A percentile compares a stretch with the other conserved stretches of the same genome.
phyloP scores from a whole-genome alignment of 352 stramenopile genomes.

The Globisporangium irregulare region DNA sequence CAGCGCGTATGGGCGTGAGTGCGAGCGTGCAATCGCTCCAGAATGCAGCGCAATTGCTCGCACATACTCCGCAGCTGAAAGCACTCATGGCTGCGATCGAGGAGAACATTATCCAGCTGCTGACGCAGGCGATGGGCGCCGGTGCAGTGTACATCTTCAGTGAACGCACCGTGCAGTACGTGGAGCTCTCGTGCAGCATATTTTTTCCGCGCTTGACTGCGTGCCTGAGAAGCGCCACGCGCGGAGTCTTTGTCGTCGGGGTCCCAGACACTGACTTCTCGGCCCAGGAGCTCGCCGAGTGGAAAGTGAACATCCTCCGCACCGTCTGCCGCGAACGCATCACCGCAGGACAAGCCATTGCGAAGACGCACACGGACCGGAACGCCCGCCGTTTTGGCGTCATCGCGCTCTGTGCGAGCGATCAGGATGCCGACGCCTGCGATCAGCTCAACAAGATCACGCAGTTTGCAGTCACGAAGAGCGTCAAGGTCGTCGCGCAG shows the following conservation, averaged over 20 bases:
- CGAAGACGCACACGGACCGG: conserved; percentile 22
- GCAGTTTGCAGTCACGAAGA: conserved; percentile 41
- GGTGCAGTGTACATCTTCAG: conserved; percentile 47
- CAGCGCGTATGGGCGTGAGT: conserved; percentile 28
- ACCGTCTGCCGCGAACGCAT: conserved; percentile 39
- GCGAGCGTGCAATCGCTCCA: conserved; percentile 24
- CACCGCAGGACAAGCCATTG: conserved; percentile 16
- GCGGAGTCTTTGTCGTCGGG: conserved; percentile 45
- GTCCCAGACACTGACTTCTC: conserved; percentile 30
- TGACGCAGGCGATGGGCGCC: conserved; percentile 25
- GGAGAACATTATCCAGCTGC: conserved; percentile 29
- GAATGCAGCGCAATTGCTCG: conserved; percentile 18
- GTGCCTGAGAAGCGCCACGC: conserved; percentile 25
- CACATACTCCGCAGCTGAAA: conserved; percentile 17
- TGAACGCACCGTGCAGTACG: conserved; percentile 33
- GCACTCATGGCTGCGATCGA: conserved; percentile 27
- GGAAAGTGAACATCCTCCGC: conserved; percentile 48
- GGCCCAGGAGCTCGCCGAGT: conserved; percentile 33
- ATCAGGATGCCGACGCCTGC: conserved; percentile 27
- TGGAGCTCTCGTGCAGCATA: conserved; percentile 38
- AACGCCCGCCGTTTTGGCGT: conserved; percentile 23
- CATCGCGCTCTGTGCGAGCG: conserved; percentile 30
- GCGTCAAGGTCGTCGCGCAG: conserved; percentile 21
- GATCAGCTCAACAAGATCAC: conserved; percentile 28
- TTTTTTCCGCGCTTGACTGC: conserved; percentile 46